Conservation (phyloP, 2,329 filamentous ascomycete species). For the Xylaria sp. region DNA sequence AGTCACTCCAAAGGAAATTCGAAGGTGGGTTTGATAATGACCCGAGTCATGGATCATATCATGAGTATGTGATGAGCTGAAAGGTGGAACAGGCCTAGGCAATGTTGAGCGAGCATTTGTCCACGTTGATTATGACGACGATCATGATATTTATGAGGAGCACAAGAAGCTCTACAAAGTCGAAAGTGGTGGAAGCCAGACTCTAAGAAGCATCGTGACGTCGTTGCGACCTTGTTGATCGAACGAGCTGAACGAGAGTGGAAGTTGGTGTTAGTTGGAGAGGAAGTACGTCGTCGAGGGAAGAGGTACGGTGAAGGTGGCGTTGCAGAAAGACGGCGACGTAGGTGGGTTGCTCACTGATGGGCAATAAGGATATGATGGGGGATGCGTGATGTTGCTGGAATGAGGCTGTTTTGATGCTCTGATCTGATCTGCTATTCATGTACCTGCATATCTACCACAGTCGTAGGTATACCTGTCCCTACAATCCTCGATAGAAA, state of each 20-base stretch:
- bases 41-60: background rate
- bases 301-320: background rate
- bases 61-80: background rate
- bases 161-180: constrained; percentile 57
- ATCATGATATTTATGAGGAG: constrained; percentile 47
- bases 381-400: constrained; percentile 1
- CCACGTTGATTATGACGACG: constrained; percentile 56
- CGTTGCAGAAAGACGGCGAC: background rate
- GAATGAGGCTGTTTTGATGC: background rate
- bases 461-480: background rate
- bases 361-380: background rate
- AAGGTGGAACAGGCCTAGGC: constrained; percentile 33
- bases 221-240: constrained; percentile 32
- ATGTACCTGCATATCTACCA: background rate
- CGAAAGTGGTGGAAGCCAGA: constrained; percentile 47
- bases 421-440: background rate
- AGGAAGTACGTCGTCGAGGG: background rate
- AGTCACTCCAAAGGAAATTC: constrained; percentile 68
- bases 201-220: constrained; percentile 50
- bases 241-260: background rate
- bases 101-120: constrained; percentile 58
- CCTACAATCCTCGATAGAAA: background rate
- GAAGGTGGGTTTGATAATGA: constrained; percentile 55
- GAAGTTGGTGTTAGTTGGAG: background rate
- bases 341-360: too few species aligned